phyloP scores from a whole-genome alignment of 1,139 yeast species.

The Suhomyces ambrosiae region DNA sequence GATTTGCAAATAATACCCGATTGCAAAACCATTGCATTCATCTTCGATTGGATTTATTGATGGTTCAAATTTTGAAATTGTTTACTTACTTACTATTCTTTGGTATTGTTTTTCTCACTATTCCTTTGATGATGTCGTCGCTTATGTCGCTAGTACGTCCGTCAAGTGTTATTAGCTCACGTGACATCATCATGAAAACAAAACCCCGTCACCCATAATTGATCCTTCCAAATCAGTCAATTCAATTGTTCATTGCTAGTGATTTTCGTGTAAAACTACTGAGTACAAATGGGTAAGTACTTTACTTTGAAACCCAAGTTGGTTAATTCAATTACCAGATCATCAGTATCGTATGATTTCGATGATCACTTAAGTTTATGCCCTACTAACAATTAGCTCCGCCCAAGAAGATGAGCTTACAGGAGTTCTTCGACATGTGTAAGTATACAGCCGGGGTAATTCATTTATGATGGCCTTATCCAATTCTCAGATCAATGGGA shows the following conservation, averaged over 20 bases:
- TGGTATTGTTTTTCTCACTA: no score
- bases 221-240: constrained; percentile 6
- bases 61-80: no score
- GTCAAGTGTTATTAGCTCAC: constrained; percentile 5
- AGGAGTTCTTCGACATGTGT: constrained; percentile 56
- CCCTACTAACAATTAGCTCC: constrained; percentile 19
- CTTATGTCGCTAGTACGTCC: no score
- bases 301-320: no score
- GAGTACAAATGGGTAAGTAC: constrained; percentile 11
- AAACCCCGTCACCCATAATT: constrained; percentile 11
- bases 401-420: constrained; percentile 52
- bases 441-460: constrained; percentile 38
- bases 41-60: no score
- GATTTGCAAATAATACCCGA: no score
- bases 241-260: background rate
- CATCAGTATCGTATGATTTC: background rate
- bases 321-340: no score
- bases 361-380: background rate
- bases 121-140: no score
- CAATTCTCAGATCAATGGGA: no score
- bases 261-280: background rate
- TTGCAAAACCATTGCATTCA: no score
- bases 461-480: no score
- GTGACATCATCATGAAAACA: constrained; percentile 10
- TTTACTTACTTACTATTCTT: no score